These are phyloP conservation scores for Peronospora tabacina DNA, from an alignment of 352 stramenopile species.

Conservation along the genomic window DNA sequence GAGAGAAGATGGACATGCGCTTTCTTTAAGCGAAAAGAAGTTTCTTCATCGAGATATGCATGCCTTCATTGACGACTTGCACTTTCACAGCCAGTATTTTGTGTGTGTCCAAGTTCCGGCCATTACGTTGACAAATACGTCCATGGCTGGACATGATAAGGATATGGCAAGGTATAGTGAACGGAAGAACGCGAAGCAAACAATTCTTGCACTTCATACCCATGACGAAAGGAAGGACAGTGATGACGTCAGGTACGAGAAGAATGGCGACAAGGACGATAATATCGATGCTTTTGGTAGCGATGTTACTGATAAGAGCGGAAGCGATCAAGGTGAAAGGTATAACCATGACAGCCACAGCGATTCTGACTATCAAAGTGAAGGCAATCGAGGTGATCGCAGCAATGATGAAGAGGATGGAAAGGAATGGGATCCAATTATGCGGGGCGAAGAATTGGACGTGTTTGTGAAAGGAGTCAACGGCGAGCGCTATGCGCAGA, in stretches of 20 bases:
- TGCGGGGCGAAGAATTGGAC: constrained; percentile 36
- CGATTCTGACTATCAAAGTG: background rate
- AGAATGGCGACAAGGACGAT: background rate
- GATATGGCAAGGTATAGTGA: constrained; percentile 9
- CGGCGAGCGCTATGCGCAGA: constrained; percentile 56
- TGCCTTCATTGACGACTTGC: constrained; percentile 66
- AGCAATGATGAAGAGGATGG: background rate
- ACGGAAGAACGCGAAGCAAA: background rate
- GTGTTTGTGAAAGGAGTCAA: constrained; percentile 74
- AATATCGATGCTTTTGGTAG: background rate
- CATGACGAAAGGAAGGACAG: background rate
- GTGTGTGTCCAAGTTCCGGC: constrained; percentile 59
- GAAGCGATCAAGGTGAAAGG: background rate
- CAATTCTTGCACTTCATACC: background rate
- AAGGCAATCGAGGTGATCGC: background rate
- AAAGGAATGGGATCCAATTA: constrained; percentile 27
- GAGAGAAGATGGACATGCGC: constrained; percentile 25
- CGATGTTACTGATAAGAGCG: background rate
- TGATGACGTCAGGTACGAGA: background rate
- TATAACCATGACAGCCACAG: background rate
- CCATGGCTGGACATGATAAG: background rate
- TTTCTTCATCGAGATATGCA: constrained; percentile 39
- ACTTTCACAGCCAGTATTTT: constrained; percentile 77
- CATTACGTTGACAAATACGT: constrained; percentile 29
- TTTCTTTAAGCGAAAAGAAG: constrained; percentile 53